Evolutionary conservation across 306 rosid genomes (phyloP).

Genomic region (Psophocarpus tetragonolobus): DNA sequence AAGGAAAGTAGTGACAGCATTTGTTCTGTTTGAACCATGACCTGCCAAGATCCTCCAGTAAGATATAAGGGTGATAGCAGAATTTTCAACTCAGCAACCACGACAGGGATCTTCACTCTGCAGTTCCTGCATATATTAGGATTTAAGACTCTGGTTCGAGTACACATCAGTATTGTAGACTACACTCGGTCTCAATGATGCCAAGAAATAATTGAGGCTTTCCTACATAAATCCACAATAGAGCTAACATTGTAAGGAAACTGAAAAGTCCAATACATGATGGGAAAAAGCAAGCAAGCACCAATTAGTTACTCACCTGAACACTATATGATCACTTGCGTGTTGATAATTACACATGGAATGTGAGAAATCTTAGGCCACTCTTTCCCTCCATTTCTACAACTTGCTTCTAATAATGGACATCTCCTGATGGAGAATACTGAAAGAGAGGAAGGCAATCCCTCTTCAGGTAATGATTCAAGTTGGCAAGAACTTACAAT

Average conservation of each 20-base stretch:
- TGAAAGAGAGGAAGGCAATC: not conserved
- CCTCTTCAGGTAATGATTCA: too few species aligned
- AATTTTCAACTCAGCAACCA: not conserved
- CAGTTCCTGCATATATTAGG: not conserved
- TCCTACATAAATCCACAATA: not conserved
- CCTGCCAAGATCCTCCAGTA: not conserved
- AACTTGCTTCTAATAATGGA: not conserved
- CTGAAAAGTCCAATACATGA: too few species aligned
- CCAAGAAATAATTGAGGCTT: not conserved
- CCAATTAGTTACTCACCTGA: too few species aligned
- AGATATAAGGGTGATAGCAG: not conserved
- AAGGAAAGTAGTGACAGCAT: too few species aligned
- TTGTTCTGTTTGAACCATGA: too few species aligned
- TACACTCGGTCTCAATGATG: not conserved
- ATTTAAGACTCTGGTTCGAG: too few species aligned
- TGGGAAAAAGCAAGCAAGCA: too few species aligned
- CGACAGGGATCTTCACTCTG: not conserved
- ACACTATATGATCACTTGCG: too few species aligned
- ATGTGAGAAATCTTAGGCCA: conserved; percentile 20
- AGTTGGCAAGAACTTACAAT: too few species aligned
- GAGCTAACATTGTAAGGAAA: too few species aligned
- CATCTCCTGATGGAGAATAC: not conserved
- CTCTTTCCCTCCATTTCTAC: conserved; percentile 6
- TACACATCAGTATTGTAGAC: not conserved
- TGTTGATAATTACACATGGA: too few species aligned